Evolutionary conservation across 805 yeast genomes (phyloP), one percentile per base, ranked within the genome.

Genomic region (Metschnikowia peoriensis): DNA sequence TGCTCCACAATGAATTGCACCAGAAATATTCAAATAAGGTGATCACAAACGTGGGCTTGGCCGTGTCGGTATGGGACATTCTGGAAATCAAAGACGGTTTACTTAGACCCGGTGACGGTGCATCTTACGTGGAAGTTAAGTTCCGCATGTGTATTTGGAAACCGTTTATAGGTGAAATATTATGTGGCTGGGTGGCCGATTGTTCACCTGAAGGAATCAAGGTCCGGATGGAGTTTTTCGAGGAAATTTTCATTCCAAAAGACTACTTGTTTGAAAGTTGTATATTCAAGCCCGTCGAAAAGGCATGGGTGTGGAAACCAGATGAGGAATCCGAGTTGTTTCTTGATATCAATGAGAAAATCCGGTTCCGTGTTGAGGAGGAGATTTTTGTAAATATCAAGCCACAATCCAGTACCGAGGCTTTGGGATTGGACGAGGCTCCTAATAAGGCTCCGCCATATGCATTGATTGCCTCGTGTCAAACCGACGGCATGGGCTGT

Each of bases 401-500:
- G 62, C 97, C 97, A 27, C 81, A 79, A 57, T 81, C 86, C 6
- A 89, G 91, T 22, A 75, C 75, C 47, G 82, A 80, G 56, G 74
- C 80, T 32, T 71, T 69, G 50, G 69, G 71, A 14, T 45, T 58
- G 35, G 80, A 76, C 55, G 71, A 68, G 10, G 61, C 68, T 10
- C 61, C 65, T 22, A 70, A 70, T 28, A 78, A 78, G 50, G 74
- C 80, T 11, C 94, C 97, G 10, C 90, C 97, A 14, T 92, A 90
- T 71, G 89, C 90, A 9, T 71, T 93, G 28, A 69, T 89, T 29
- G 98, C 93, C 15, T 88, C 96, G 57, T 91, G 97, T 67, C 97
- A 91, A 67, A 84, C 90, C 3, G 97, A 91, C 63, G 99, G 99
- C 42, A 89, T 91, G 96, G 99, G 99, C 5, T 83, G 96, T 61